Evolutionary conservation across 2,329 filamentous ascomycete genomes (phyloP).

Genomic region (Aspergillus sp.): DNA sequence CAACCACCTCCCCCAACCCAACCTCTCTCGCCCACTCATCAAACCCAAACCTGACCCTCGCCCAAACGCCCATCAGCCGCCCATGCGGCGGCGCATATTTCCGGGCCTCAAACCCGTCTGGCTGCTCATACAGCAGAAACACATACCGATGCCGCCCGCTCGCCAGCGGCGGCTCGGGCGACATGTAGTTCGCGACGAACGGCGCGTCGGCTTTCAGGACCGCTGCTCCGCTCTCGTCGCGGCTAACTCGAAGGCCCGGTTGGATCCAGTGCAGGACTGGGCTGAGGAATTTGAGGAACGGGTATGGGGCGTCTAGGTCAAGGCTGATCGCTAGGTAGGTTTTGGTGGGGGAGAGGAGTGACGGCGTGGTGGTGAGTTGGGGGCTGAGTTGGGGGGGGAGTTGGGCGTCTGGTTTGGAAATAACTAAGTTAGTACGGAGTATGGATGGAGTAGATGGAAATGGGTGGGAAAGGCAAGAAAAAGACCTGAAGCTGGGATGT

Average conservation of each 20-base stretch:
- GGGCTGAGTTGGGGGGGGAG: constrained; percentile 12
- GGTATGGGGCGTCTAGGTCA: constrained; percentile 25
- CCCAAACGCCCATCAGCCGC: constrained; percentile 19
- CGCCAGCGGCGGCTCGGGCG: constrained; percentile 33
- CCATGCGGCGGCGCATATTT: constrained; percentile 20
- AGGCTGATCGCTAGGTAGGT: constrained; percentile 18
- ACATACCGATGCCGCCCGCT: constrained; percentile 38
- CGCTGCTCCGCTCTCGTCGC: constrained; percentile 3
- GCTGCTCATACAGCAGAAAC: constrained; percentile 39
- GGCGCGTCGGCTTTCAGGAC: constrained; percentile 1
- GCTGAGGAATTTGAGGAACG: constrained; percentile 15
- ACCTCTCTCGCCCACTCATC: constrained; percentile 26
- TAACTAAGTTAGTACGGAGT: too few species aligned
- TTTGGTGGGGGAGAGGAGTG: constrained; percentile 6
- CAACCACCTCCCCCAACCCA: constrained; percentile 18
- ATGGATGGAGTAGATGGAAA: too few species aligned
- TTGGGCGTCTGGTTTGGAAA: constrained; percentile 14
- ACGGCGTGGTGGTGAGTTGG: neutral
- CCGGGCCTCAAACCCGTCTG: constrained; percentile 21
- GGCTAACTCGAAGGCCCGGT: constrained; percentile 12
- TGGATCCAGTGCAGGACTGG: constrained; percentile 28
- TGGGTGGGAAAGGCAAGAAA: too few species aligned
- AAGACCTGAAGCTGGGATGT: neutral
- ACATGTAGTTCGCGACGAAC: constrained; percentile 23
- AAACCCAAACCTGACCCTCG: constrained; percentile 31